Evolutionary conservation across 73 alveolate species (phyloP), one percentile per base, ranked within the genome.

Genomic region (Symbiodinium pilosum): DNA sequence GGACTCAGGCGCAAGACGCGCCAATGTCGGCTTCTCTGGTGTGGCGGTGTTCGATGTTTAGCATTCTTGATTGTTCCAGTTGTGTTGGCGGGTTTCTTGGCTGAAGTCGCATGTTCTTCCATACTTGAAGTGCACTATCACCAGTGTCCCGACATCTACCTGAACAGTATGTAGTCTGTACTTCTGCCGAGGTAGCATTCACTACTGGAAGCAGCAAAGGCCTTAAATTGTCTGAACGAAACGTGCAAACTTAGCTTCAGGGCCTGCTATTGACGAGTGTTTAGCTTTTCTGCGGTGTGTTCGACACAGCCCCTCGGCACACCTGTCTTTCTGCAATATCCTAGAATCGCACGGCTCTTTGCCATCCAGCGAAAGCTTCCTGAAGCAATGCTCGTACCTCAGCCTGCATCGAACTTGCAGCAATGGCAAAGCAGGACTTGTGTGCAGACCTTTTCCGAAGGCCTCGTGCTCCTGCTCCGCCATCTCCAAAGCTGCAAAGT

Each of bases 401-500:
- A 28, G 34, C 81, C 81, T 64, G 81, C 30, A 30, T 9, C 73
- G 73, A 30, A 16, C 20, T 51, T 51, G 73, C 0, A 5, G 26
- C 28, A 16, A 0, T 26, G 28, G 30, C 24, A 54, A 16, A 30
- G 30, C 73, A 24, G 73, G 20, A 0, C 38, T 39, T 39, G 16
- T 69, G 24, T 21, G 14, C 84, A n/a, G 41, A 26, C 1, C 18
- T 12, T 21, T 30, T 0, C 41, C 16, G 20, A 28, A 20, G 12
- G 86, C 95, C 95, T 88, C 73, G 68, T 39, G 36, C 81, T 88
- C 87, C 44, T 68, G 42, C 86, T 88, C 95, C 26, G 95, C 86
- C 44, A 64, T 56, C 40, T 88, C 95, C 32, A 88, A 69, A 36
- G 71, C 95, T 34, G 95, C 95, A 30, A 88, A 88, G 86, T 88